These are phyloP conservation scores for Monosporozyma unispora DNA, from an alignment of 805 yeast genomes.

Conservation along the genomic window DNA sequence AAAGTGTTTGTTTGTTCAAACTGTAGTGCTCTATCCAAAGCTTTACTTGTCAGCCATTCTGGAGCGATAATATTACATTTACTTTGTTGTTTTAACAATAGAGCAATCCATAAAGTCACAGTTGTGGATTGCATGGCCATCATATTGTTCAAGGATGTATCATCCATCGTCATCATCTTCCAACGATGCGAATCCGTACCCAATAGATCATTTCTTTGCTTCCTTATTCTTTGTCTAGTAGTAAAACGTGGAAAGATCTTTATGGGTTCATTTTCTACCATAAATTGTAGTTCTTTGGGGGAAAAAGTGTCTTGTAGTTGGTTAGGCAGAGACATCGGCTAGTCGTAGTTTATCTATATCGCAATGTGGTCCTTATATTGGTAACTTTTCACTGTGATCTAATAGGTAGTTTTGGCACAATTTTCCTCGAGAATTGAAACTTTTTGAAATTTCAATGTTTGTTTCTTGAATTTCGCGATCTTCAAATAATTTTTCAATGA, in stretches of 20 bases:
- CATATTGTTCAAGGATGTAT: constrained; percentile 23
- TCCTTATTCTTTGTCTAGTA: constrained; percentile 18
- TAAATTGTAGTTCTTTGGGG: constrained; percentile 71
- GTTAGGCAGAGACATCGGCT: constrained; percentile 53
- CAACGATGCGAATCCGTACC: constrained; percentile 7
- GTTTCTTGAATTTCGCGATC: background rate
- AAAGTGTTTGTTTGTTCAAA: constrained; percentile 52
- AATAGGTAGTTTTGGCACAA: background rate
- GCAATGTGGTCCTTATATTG: background rate
- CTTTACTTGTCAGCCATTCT: constrained; percentile 58
- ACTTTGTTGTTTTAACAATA: constrained; percentile 71
- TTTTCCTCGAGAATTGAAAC: background rate
- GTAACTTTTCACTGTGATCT: background rate
- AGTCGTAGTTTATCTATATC: background rate
- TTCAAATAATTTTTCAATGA: background rate
- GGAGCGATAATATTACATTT: constrained; percentile 85
- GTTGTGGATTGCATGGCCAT: constrained; percentile 56
- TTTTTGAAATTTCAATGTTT: background rate
- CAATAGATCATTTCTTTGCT: constrained; percentile 2
- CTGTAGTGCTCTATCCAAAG: constrained; percentile 49
- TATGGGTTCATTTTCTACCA: constrained; percentile 72
- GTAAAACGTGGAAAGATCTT: constrained; percentile 63
- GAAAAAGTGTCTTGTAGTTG: constrained; percentile 47
- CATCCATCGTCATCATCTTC: constrained; percentile 33
- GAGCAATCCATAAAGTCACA: constrained; percentile 84